These are phyloP conservation scores for Inga laurina DNA, from an alignment of 306 rosid genomes.

Conservation along the genomic window DNA sequence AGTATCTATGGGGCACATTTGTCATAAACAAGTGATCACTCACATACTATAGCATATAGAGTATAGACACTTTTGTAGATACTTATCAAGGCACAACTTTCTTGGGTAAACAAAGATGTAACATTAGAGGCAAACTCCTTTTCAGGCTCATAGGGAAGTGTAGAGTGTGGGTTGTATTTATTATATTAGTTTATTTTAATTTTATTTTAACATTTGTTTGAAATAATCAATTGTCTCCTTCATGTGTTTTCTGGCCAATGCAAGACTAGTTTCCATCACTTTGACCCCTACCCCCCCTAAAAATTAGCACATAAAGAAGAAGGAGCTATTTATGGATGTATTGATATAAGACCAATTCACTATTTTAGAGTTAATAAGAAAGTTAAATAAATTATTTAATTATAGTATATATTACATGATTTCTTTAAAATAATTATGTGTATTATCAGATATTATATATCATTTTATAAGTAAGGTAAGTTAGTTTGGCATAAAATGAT, in stretches of 20 bases:
- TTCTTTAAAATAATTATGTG: too few species aligned
- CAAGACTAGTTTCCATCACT: background rate
- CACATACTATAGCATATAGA: background rate
- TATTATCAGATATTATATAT: too few species aligned
- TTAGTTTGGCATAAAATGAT: too few species aligned
- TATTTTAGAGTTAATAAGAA: too few species aligned
- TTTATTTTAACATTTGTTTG: background rate
- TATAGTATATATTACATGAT: too few species aligned
- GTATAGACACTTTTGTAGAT: background rate
- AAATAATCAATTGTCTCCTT: conserved; percentile 21
- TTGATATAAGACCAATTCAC: background rate
- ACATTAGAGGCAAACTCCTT: background rate
- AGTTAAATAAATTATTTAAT: too few species aligned
- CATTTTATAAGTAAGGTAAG: too few species aligned
- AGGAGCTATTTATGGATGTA: background rate
- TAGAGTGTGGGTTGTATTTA: background rate
- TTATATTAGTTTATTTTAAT: background rate
- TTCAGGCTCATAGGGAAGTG: background rate
- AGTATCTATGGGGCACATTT: conserved; percentile 2
- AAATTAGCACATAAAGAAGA: background rate
- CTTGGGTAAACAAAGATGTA: background rate
- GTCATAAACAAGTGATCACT: background rate
- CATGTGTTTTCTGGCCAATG: conserved; percentile 15
- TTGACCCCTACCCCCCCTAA: background rate
- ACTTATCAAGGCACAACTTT: background rate